Evolutionary conservation across 2,329 filamentous ascomycete species (phyloP).

Genomic region (Cladosporium sp.): DNA sequence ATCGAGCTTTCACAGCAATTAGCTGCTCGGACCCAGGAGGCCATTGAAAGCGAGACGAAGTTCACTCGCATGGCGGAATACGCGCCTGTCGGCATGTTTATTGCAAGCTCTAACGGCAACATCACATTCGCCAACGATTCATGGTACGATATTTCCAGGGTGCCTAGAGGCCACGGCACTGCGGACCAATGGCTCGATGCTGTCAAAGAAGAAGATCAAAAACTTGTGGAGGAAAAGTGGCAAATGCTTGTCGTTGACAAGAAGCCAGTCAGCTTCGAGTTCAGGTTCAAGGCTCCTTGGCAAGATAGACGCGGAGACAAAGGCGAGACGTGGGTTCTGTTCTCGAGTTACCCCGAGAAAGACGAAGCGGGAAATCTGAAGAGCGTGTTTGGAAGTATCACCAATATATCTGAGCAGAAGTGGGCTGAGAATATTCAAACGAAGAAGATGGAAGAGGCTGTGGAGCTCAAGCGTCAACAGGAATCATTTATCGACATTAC

Average conservation of each 20-base stretch:
- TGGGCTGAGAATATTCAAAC: conserved; percentile 80
- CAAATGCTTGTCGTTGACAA: conserved; percentile 59
- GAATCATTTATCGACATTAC: conserved; percentile 45
- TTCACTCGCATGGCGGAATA: conserved; percentile 86
- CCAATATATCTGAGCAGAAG: conserved; percentile 84
- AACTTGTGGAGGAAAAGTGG: conserved; percentile 64
- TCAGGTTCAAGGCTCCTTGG: conserved; percentile 72
- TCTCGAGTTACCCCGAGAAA: conserved; percentile 75
- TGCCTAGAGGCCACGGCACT: conserved; percentile 59
- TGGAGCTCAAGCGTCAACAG: conserved; percentile 78
- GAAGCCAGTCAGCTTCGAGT: conserved; percentile 68
- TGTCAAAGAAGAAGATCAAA: conserved; percentile 67
- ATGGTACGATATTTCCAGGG: conserved; percentile 68
- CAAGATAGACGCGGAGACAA: conserved; percentile 59
- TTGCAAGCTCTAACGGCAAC: conserved; percentile 69
- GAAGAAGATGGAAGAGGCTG: conserved; percentile 74
- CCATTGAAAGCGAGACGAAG: conserved; percentile 67
- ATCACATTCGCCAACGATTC: conserved; percentile 83
- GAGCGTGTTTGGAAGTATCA: conserved; percentile 77
- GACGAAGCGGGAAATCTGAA: conserved; percentile 66
- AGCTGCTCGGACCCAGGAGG: conserved; percentile 61
- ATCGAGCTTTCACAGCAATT: conserved; percentile 77
- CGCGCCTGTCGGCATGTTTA: conserved; percentile 81
- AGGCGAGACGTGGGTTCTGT: conserved; percentile 73
- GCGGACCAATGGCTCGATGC: conserved; percentile 72